phyloP scores from a whole-genome alignment of 352 stramenopile genomes.

The Pythium folliculosum region DNA sequence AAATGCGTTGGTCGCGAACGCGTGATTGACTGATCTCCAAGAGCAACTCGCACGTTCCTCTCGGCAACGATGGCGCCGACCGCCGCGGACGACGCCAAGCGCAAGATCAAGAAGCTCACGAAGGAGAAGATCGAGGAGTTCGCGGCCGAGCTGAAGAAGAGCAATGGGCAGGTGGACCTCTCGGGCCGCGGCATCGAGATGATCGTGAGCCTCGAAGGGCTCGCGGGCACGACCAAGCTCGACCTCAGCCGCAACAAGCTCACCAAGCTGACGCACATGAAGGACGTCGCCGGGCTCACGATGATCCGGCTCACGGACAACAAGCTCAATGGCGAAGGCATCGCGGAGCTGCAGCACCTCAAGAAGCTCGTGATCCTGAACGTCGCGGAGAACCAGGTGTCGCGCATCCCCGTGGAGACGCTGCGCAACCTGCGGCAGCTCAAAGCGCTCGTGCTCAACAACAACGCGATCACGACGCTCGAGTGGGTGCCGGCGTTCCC shows the following conservation, averaged over 20 bases:
- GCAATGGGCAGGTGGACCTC: constrained; percentile 61
- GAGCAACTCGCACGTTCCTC: not conserved
- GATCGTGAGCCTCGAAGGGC: constrained; percentile 72
- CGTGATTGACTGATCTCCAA: constrained; percentile 1
- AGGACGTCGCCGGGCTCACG: constrained; percentile 55
- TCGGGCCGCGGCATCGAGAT: constrained; percentile 73
- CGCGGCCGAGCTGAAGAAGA: constrained; percentile 45
- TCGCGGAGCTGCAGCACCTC: constrained; percentile 68
- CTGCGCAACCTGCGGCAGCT: constrained; percentile 67
- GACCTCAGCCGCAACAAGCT: constrained; percentile 87
- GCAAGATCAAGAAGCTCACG: constrained; percentile 89
- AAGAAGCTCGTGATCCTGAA: constrained; percentile 86
- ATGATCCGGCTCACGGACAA: constrained; percentile 85
- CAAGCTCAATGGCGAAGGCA: constrained; percentile 68
- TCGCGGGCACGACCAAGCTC: constrained; percentile 66
- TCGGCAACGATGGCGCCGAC: constrained; percentile 17
- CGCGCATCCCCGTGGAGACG: constrained; percentile 69
- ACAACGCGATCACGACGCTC: constrained; percentile 80
- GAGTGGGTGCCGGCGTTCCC: constrained; percentile 81
- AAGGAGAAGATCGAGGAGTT: constrained; percentile 72
- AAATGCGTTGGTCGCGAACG: constrained; percentile 32
- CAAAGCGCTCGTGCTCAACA: constrained; percentile 85
- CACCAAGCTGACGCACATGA: constrained; percentile 77
- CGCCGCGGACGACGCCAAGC: constrained; percentile 39
- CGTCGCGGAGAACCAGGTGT: constrained; percentile 70